These are phyloP conservation scores for Rubus parviflorus DNA, from an alignment of 306 rosid species.

Conservation along the genomic window DNA sequence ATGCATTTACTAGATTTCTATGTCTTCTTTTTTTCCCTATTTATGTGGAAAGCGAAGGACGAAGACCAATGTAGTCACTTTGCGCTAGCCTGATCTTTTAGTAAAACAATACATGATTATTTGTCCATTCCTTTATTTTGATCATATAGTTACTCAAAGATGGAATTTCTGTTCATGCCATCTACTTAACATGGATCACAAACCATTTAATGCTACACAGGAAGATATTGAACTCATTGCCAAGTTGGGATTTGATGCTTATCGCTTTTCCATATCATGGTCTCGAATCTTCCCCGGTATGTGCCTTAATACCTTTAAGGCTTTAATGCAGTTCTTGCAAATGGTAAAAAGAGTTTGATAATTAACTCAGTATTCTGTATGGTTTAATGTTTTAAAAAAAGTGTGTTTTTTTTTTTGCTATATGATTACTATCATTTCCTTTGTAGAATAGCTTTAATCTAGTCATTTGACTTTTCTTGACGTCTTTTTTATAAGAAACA, in stretches of 20 bases:
- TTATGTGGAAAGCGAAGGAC: not conserved
- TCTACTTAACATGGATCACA: slow-evolving; percentile 1
- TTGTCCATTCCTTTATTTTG: not conserved
- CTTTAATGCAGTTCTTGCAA: slow-evolving; percentile 13
- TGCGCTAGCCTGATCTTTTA: not conserved
- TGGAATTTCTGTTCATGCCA: slow-evolving; percentile 2
- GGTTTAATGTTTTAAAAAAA: not conserved
- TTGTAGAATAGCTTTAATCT: not conserved
- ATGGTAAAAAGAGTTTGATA: not conserved
- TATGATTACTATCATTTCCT: not conserved
- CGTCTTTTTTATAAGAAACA: not conserved
- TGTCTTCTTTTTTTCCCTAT: slow-evolving; percentile 2
- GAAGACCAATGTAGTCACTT: not conserved
- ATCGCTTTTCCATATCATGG: slow-evolving; percentile 94
- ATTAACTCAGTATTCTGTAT: not conserved
- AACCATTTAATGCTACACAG: slow-evolving; percentile 38
- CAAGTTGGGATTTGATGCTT: slow-evolving; percentile 80
- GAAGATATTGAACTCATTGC: slow-evolving; percentile 89
- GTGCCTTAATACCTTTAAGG: slow-evolving; percentile 12
- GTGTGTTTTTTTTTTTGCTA: too few relatives aligned
- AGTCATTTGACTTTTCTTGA: slow-evolving; percentile 7
- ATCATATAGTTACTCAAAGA: not conserved
- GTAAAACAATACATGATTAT: not conserved
- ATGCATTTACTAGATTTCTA: not conserved
- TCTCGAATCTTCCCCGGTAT: slow-evolving; percentile 92